phyloP scores from a whole-genome alignment of 2,329 filamentous ascomycete genomes.

The Xylariaceae sp. region DNA sequence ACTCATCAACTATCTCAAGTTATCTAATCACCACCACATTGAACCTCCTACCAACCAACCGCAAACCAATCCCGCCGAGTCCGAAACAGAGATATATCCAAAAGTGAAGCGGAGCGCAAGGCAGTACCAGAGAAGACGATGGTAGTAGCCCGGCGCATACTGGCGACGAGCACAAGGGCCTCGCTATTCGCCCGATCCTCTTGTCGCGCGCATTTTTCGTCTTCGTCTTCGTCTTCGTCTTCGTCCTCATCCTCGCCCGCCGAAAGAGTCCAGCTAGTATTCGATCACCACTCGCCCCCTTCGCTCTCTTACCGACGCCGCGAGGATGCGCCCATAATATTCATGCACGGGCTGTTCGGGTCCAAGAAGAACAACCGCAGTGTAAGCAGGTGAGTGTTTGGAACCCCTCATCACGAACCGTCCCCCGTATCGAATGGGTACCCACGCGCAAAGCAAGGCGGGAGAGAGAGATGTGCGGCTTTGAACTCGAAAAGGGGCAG shows the following conservation, averaged over 20 bases:
- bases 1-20: too few species aligned
- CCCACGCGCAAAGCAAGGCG: not conserved
- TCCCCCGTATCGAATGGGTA: not conserved
- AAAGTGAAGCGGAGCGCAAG: too few species aligned
- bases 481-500: too few species aligned
- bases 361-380: slow-evolving; percentile 92
- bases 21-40: too few species aligned
- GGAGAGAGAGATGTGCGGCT: not conserved
- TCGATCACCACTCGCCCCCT: slow-evolving; percentile 59
- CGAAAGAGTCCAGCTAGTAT: slow-evolving; percentile 42
- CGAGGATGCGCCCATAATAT: slow-evolving; percentile 61
- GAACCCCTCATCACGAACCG: not conserved
- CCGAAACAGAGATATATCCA: too few species aligned
- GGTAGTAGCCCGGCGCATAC: slow-evolving; percentile 8
- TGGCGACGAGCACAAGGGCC: slow-evolving; percentile 4
- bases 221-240: slow-evolving; percentile 1
- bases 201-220: slow-evolving; percentile 6
- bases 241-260: not conserved
- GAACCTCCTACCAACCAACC: too few species aligned
- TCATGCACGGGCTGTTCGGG: slow-evolving; percentile 90
- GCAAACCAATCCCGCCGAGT: too few species aligned
- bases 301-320: slow-evolving; percentile 35
- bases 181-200: slow-evolving; percentile 8
- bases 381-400: slow-evolving; percentile 75
- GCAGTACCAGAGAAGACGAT: slow-evolving; percentile 1